Evolutionary conservation across 306 rosid genomes (phyloP), one percentile per base, ranked within the genome.

Genomic region (Prinsepia uniflora): DNA sequence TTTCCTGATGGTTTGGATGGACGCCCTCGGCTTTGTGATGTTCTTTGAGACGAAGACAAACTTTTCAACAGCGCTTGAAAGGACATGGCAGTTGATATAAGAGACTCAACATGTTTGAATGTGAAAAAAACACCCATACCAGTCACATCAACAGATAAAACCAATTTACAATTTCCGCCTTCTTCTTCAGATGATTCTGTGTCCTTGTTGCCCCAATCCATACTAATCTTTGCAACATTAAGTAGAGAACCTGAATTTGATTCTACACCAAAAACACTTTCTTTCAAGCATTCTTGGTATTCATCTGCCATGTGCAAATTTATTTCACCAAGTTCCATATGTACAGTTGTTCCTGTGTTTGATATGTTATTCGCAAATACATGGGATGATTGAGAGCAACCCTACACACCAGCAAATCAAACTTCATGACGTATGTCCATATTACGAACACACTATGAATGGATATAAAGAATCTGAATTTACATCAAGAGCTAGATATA

Each of bases 191-290:
- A 84, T 62, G 83, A 85, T 66, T 95, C 96, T 79, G 83, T 63
- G 75, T 95, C 97, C 86, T 84, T 91, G 73, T 85, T 84, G 54
- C 99, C 97, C 99, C 96, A 95, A 70, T 95, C 99, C 87, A 91
- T 76, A 84, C 84, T 86, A 83, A 89, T 87, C 91, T 89, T 95
- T 15, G 91, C 92, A 76, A 95, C 81, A 79, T 91, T 89, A 84
- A 91, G 70, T 73, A 91, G 65, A 62, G 97, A 87, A 70, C 96
- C 97, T 66, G 90, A 91, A 86, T 86, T 95, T 75, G 96, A 87
- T 79, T 95, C 97, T 85, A 91, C 86, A 1, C 89, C 86, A 67
- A 94, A 91, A 84, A 82, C 83, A 77, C 84, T 95, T 75, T 87
- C 99, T 82, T 91, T 95, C 80, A 87, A 81, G 86, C 89, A 85